A percentile compares a stretch with the other conserved stretches of the same genome.
These are phyloP conservation scores for Schrenkiella parvula DNA, from an alignment of 345 rosid species.

Conservation along the genomic window DNA sequence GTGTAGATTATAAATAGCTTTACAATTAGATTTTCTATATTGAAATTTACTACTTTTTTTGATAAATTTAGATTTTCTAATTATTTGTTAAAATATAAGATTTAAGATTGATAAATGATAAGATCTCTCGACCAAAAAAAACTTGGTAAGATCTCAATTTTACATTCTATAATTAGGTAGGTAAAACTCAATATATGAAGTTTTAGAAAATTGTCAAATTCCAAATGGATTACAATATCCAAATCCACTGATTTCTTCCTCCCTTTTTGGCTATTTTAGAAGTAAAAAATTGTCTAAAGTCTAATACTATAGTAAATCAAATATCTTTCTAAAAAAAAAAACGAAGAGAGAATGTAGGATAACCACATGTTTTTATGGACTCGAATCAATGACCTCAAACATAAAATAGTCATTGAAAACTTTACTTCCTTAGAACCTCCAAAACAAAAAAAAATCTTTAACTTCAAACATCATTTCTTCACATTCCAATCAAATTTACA, in stretches of 20 bases:
- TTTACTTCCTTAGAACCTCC: slow-evolving; percentile 6
- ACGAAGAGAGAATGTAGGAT: neutral
- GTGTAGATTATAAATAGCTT: neutral
- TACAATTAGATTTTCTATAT: neutral
- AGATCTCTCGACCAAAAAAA: neutral
- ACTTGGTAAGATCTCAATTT: neutral
- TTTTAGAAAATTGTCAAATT: neutral
- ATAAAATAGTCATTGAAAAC: slow-evolving; percentile 14
- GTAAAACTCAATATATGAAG: neutral
- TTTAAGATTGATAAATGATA: neutral
- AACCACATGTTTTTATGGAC: neutral
- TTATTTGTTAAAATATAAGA: neutral
- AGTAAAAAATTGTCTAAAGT: neutral
- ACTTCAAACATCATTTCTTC: slow-evolving; percentile 1
- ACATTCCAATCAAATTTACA: neutral
- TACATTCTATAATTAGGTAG: neutral
- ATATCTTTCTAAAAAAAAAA: neutral
- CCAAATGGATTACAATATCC: neutral
- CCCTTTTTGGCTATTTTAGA: neutral
- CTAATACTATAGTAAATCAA: neutral
- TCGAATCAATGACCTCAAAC: slow-evolving; percentile 18
- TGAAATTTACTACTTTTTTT: neutral
- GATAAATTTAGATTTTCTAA: neutral
- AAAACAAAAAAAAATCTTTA: neutral
- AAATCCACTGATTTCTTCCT: neutral